Evolutionary conservation across 2,329 filamentous ascomycete species (phyloP).

Genomic region (Diaporthe ilicicola): DNA sequence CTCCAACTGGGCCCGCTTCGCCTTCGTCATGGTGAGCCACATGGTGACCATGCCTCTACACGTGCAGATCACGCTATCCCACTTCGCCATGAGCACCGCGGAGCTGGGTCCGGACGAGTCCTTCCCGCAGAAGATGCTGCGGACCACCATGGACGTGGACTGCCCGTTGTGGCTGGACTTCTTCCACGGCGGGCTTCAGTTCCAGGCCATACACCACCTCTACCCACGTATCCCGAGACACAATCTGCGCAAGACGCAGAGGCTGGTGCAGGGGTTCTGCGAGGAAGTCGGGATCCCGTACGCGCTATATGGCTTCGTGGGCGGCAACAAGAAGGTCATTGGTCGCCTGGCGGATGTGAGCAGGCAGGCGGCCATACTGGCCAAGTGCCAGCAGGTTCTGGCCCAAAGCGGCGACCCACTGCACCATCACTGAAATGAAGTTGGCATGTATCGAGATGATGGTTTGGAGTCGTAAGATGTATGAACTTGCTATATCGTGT

Average conservation of each 20-base stretch:
- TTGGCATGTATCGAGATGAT: neutral
- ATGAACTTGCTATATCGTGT: neutral
- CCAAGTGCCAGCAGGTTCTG: constrained; percentile 73
- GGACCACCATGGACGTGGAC: constrained; percentile 93
- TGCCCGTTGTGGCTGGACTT: constrained; percentile 90
- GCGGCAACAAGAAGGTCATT: constrained; percentile 84
- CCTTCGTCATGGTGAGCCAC: constrained; percentile 83
- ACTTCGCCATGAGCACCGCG: constrained; percentile 92
- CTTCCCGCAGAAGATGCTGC: constrained; percentile 89
- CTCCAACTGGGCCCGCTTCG: constrained; percentile 71
- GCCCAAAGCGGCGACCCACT: constrained; percentile 42
- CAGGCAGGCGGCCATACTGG: constrained; percentile 78
- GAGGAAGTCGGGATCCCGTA: constrained; percentile 85
- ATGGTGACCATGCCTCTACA: constrained; percentile 83
- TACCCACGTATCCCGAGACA: constrained; percentile 86
- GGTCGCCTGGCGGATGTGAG: constrained; percentile 79
- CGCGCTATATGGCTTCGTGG: constrained; percentile 83
- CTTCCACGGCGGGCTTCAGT: constrained; percentile 87
- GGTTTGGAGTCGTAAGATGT: neutral
- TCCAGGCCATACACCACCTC: constrained; percentile 88
- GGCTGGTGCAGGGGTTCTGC: constrained; percentile 82
- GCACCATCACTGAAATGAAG: constrained; percentile 31
- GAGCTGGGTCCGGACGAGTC: constrained; percentile 86
- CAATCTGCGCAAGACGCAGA: constrained; percentile 80
- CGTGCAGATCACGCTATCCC: constrained; percentile 88